Percentiles rank a stretch among this genome's conserved stretches.
Conservation (phyloP, 2,329 filamentous ascomycete genomes). For the Reticulascus tulasneorum region DNA sequence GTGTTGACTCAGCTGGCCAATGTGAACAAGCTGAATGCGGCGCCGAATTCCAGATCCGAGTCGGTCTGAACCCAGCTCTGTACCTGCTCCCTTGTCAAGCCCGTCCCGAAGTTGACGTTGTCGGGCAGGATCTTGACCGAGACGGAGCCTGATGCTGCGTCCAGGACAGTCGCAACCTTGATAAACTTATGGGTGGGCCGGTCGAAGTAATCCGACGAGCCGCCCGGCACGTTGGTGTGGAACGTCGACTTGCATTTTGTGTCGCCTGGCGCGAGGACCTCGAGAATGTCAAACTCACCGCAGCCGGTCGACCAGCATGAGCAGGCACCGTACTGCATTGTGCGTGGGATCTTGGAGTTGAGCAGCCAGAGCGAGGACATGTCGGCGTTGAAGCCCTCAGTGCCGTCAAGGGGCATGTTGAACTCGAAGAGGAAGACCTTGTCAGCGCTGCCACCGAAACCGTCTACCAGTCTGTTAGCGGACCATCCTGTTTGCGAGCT, state of each 20-base stretch:
- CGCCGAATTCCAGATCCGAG: conserved; percentile 1
- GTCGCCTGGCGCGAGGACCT: conserved; percentile 64
- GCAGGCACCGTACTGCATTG: conserved; percentile 66
- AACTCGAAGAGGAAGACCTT: conserved; percentile 68
- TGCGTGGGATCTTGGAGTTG: conserved; percentile 68
- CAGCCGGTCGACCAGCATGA: conserved; percentile 68
- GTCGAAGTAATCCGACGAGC: conserved; percentile 67
- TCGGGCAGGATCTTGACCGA: conserved; percentile 51
- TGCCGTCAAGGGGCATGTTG: conserved; percentile 61
- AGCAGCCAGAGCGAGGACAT: conserved; percentile 75
- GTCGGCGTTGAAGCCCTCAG: conserved; percentile 52
- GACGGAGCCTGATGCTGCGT: conserved; percentile 44
- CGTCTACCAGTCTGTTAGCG: conserved; percentile 43
- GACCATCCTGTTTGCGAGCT: not conserved
- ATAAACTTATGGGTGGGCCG: conserved; percentile 57
- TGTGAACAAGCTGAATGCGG: conserved; percentile 14
- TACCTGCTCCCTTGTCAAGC: conserved; percentile 34
- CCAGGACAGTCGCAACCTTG: conserved; percentile 63
- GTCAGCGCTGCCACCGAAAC: conserved; percentile 63
- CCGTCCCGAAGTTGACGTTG: conserved; percentile 34
- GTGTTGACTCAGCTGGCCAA: conserved; percentile 10
- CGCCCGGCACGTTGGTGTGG: conserved; percentile 59
- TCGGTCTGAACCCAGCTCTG: conserved; percentile 24
- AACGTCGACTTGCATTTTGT: conserved; percentile 66
- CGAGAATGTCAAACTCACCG: conserved; percentile 73